Base-by-base conservation (phyloP, 2,329 filamentous ascomycete species). In the Aureobasidium pullulans region DNA sequence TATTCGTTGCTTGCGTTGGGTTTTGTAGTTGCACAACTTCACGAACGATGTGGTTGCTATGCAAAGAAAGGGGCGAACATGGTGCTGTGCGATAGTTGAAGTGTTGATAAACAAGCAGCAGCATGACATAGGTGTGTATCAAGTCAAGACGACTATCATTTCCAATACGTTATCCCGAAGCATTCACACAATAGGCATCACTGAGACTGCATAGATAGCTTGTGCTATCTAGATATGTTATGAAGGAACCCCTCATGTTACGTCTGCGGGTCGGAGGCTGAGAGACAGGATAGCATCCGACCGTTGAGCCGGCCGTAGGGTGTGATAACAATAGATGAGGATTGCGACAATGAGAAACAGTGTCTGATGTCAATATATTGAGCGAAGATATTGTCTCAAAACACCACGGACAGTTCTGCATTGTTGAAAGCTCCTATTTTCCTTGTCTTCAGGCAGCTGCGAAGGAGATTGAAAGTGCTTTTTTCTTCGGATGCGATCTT, bases 281-380 rank as follows among this genome's bases (percentile, higher is more conserved):
- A 54, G 37, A 42, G 37, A 54, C 39, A 43, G 50, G 16, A 54
- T 42, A 19, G 39, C 39, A 54, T 43, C 50, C 37, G 50, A 34
- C 50, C 50, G 50, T 54, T 54, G 39, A 54, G 48, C 48, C 34
- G 48, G 36, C 48, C 48, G 36, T 28, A 52, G 36, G 19, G n/a
- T 15, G 16, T 54, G 50, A 43, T 54, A 54, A 54, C 50, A 54
- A 54, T 19, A 54, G 29, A 53, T 19, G 37, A 19, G 10, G 15
- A 11, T 32, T 39, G 48, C 48, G 48, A 52, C 48, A 40, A 54
- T 54, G 50, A 42, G 49, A 54, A 43, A 54, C 50, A 54, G 37
- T 42, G 28, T 42, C 49, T n/a, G 4, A 23, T 32, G n/a, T 42
- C 37, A 32, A 31, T 19, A 43, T 42, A 54, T 43, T 40, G 39